Evolutionary conservation across 2,329 filamentous ascomycete species (phyloP).

Genomic region (Fusarium concolor): DNA sequence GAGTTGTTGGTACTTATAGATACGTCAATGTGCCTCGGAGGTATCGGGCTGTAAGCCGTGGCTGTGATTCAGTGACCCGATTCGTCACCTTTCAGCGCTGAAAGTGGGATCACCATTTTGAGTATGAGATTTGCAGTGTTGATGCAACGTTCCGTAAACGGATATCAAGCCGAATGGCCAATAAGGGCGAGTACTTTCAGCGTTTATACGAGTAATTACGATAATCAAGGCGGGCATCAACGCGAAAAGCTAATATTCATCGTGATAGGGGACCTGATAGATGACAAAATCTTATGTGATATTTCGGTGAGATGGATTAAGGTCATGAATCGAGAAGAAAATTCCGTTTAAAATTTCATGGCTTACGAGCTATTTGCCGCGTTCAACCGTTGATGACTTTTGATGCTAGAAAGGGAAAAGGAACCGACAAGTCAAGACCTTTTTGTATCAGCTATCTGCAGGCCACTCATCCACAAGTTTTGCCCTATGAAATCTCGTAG

Average conservation of each 20-base stretch:
- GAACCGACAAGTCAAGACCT: too few species aligned
- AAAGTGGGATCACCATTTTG: background rate
- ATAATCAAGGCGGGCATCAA: background rate
- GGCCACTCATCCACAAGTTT: constrained; percentile 40
- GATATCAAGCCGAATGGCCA: constrained; percentile 11
- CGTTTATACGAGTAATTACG: background rate
- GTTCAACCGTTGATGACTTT: too few species aligned
- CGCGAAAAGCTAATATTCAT: background rate
- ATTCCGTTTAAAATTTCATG: too few species aligned
- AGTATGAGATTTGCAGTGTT: background rate
- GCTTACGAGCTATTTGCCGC: too few species aligned
- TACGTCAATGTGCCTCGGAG: background rate
- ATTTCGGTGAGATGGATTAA: too few species aligned
- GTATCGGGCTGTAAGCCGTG: background rate
- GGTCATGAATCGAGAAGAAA: too few species aligned
- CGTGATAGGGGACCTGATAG: background rate
- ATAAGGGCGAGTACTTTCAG: background rate
- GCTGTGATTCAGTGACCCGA: background rate
- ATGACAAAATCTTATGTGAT: too few species aligned
- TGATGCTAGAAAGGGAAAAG: background rate
- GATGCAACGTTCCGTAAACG: background rate
- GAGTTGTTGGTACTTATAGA: background rate
- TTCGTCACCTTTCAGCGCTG: background rate
- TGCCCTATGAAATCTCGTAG: constrained; percentile 54
- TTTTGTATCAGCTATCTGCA: background rate